phyloP scores from a whole-genome alignment of 495 filamentous ascomycete species.

The Aspergillus olivimuriae region DNA sequence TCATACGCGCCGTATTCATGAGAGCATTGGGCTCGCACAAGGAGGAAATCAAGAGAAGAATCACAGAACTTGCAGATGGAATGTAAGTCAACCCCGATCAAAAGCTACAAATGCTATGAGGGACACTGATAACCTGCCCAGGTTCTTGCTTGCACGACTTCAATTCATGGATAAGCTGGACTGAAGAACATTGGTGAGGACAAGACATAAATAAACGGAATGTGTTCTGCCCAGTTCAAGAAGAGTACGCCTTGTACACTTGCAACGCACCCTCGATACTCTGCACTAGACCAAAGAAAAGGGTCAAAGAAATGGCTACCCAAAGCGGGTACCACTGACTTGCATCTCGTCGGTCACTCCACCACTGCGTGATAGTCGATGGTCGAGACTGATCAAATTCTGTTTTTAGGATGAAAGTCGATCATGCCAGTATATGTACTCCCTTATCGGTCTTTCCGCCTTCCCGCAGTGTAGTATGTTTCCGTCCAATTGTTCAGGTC shows the following conservation, averaged over 20 bases:
- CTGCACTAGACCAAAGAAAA: conserved; percentile 48
- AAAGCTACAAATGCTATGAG: too few species aligned
- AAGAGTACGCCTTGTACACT: conserved; percentile 28
- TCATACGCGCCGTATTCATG: too few species aligned
- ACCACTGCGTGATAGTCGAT: conserved; percentile 40
- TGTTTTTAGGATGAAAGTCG: conserved; percentile 45
- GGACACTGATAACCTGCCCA: too few species aligned
- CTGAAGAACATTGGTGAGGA: too few species aligned
- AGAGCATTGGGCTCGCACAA: too few species aligned
- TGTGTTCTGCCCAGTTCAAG: too few species aligned
- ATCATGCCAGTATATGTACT: conserved; percentile 46
- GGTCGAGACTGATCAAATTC: conserved; percentile 46
- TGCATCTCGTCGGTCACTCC: conserved; percentile 43
- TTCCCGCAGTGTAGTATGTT: conserved; percentile 7
- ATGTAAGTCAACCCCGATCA: too few species aligned
- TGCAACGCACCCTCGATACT: conserved; percentile 41
- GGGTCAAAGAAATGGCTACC: conserved; percentile 37
- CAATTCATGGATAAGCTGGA: too few species aligned
- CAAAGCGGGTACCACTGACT: conserved; percentile 52
- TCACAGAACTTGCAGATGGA: too few species aligned
- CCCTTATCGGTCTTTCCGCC: conserved; percentile 31
- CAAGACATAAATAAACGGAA: too few species aligned
- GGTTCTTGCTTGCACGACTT: too few species aligned
- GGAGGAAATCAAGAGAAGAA: too few species aligned
- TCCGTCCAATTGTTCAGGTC: conserved; percentile 13